phyloP scores from a whole-genome alignment of 306 rosid species.

The Corylus americana region DNA sequence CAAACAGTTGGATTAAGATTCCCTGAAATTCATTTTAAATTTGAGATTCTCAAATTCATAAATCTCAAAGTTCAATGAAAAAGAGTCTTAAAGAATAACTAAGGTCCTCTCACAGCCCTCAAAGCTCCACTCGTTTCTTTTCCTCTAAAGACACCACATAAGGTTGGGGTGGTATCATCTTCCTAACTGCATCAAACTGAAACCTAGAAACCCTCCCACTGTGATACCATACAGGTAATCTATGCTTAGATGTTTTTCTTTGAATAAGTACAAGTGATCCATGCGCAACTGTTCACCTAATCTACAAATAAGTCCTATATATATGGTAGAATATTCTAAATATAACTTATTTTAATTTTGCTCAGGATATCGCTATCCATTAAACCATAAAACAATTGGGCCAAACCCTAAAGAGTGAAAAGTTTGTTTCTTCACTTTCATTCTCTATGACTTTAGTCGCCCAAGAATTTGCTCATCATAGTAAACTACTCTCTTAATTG shows the following conservation, averaged over 20 bases:
- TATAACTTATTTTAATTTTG: not conserved
- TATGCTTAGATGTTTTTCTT: not conserved
- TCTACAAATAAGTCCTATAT: too few species aligned
- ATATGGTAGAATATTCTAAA: too few species aligned
- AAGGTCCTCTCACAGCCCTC: too few species aligned
- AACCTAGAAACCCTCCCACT: not conserved
- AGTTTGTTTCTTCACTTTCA: not conserved
- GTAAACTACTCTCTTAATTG: constrained; percentile 4
- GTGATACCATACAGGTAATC: not conserved
- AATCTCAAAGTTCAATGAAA: too few species aligned
- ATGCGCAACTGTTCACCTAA: not conserved
- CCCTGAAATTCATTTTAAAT: too few species aligned
- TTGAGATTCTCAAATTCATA: too few species aligned
- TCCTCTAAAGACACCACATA: too few species aligned
- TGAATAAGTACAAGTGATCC: not conserved
- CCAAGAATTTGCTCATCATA: not conserved
- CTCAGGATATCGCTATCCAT: not conserved
- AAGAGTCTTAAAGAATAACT: too few species aligned
- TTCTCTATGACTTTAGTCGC: not conserved
- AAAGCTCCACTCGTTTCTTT: too few species aligned
- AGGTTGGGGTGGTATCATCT: too few species aligned
- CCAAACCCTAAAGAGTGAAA: constrained; percentile 1
- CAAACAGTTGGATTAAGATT: too few species aligned
- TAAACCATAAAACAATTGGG: constrained; percentile 8
- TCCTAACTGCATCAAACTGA: too few species aligned